Conservation (phyloP, 345 rosid species). For the Litchi chinensis region DNA sequence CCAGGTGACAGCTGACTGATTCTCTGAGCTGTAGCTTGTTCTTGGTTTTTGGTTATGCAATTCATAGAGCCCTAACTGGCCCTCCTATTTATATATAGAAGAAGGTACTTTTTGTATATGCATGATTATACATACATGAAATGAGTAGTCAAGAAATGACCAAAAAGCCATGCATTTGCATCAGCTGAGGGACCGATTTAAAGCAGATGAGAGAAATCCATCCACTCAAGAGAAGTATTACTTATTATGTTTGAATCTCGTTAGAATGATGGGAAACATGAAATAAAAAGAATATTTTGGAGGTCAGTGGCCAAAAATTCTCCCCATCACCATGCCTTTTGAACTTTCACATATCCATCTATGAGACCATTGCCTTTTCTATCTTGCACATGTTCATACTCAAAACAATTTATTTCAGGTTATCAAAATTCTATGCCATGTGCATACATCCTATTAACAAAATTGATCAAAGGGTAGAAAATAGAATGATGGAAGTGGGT, state of each 20-base stretch:
- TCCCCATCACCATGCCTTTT: background rate
- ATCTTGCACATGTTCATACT: background rate
- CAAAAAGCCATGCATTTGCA: background rate
- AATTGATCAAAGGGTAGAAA: background rate
- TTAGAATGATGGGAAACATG: background rate
- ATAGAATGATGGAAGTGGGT: background rate
- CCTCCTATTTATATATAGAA: background rate
- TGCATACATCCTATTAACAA: background rate
- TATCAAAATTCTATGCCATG: no score
- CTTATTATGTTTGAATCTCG: background rate
- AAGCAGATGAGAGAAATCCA: background rate
- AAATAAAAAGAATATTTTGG: constrained; percentile 3
- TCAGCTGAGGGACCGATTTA: background rate
- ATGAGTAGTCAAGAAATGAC: background rate
- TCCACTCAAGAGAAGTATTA: background rate
- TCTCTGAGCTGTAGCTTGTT: background rate
- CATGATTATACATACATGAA: background rate
- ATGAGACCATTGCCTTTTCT: background rate
- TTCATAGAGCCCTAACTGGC: background rate
- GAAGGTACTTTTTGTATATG: no score
- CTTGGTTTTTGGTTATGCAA: background rate
- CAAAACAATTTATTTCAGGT: no score
- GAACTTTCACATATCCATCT: background rate
- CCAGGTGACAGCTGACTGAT: constrained; percentile 24
- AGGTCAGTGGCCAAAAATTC: background rate